Percentiles rank a stretch among this genome's conserved stretches.
These are phyloP conservation scores for Musa itinerans DNA, from an alignment of 176 grass and related monocot genomes.

Conservation along the genomic window DNA sequence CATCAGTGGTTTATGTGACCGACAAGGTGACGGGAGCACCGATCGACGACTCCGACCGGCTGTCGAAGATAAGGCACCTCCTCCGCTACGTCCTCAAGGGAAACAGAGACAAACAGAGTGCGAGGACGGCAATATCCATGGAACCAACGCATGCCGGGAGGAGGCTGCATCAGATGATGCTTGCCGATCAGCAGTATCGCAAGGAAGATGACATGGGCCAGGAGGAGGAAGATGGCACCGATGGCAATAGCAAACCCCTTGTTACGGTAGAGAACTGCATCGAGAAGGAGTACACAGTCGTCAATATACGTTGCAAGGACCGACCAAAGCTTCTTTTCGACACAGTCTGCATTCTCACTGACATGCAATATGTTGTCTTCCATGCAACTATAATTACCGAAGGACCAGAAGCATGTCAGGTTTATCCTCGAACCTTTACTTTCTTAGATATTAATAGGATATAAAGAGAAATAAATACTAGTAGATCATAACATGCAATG, in stretches of 20 bases:
- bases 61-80: conserved; percentile 43
- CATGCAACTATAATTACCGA: conserved; percentile 77
- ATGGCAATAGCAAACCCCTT: background rate
- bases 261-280: conserved; percentile 62
- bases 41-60: conserved; percentile 41
- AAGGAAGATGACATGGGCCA: background rate
- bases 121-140: conserved; percentile 24
- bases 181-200: conserved; percentile 23
- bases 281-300: conserved; percentile 68
- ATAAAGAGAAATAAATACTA: too few species aligned
- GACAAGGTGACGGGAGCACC: conserved; percentile 34
- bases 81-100: conserved; percentile 62
- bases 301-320: conserved; percentile 66
- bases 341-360: conserved; percentile 81
- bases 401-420: conserved; percentile 69
- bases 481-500: too few species aligned
- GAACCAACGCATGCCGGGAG: conserved; percentile 41
- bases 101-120: conserved; percentile 32
- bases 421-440: background rate
- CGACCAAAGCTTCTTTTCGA: conserved; percentile 77
- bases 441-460: too few species aligned
- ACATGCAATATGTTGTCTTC: conserved; percentile 85
- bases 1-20: conserved; percentile 59
- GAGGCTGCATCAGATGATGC: conserved; percentile 86
- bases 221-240: background rate